Evolutionary conservation across 2,329 filamentous ascomycete species (phyloP).

Genomic region (Aspergillus sp.): DNA sequence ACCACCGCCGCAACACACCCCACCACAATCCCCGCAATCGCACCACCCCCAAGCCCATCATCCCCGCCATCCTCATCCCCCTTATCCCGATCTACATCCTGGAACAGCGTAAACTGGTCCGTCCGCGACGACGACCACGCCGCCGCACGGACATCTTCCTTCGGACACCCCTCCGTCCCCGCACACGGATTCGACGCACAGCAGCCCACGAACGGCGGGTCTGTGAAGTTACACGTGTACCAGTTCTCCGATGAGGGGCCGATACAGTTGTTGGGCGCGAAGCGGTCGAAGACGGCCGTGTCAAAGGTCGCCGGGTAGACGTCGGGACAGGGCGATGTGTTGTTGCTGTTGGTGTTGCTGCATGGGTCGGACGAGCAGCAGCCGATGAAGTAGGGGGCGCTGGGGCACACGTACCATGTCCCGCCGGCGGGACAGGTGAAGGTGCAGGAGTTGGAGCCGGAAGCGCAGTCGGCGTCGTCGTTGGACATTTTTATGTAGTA

Average conservation of each 20-base stretch:
- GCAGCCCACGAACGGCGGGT: slow-evolving; percentile 8
- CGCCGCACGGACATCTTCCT: background rate
- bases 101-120: slow-evolving; percentile 3
- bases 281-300: slow-evolving; percentile 4
- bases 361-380: slow-evolving; percentile 27
- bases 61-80: background rate
- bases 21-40: slow-evolving; percentile 1
- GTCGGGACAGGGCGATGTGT: slow-evolving; percentile 54
- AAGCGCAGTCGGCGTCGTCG: background rate
- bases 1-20: background rate
- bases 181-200: slow-evolving; percentile 1
- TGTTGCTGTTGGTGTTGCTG: slow-evolving; percentile 4
- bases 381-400: slow-evolving; percentile 24
- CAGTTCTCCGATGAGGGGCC: background rate
- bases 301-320: slow-evolving; percentile 27
- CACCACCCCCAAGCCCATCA: background rate
- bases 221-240: slow-evolving; percentile 8
- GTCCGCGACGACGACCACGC: slow-evolving; percentile 1
- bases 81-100: background rate
- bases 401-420: slow-evolving; percentile 22
- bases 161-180: background rate
- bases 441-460: slow-evolving; percentile 7
- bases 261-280: slow-evolving; percentile 5
- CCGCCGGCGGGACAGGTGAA: slow-evolving; percentile 24
- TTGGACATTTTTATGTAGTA: background rate